Base-by-base conservation (phyloP, 305 asterid species). In the Plantago lanceolata region DNA sequence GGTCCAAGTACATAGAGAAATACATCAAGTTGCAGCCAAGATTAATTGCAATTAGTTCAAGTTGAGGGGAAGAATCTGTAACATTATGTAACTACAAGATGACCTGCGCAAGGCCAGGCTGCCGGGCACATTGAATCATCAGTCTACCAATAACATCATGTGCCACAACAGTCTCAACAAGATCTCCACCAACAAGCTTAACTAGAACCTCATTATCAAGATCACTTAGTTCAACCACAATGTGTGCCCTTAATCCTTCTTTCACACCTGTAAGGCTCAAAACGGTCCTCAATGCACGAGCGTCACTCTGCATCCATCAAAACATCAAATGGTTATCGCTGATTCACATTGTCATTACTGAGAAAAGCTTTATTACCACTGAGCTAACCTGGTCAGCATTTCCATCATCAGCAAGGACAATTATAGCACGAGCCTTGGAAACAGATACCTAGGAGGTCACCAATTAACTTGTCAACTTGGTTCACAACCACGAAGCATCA, bases 91-190 rank as follows among this genome's bases (percentile, higher is more conserved):
- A 62, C 48, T 37, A 66, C 61, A 44, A 75, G 72, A 69, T 73
- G 76, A 90, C 97, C 97, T 87, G 96, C n/a, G 96, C 97, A 66
- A 90, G 96, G 66, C 97, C 97, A 60, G 97, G 97, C 69, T 90
- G 97, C 31, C 96, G 84, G 73, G 96, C 97, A 81, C 96, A 90
- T 66, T 90, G 97, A 68, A 90, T 90, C 97, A 90, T 87, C 75
- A 90, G 78, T 65, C 97, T 80, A 71, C 97, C 97, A 71, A 87
- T 90, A 54, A 87, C 97, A 73, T 90, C 97, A 79, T 90, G 97
- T 0, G 97, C 97, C 45, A 90, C 97, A 66, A 90, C 96, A 66
- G 97, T 90, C 84, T 90, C 92, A 73, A 90, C 96, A 78, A 90
- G 95, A 75, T 85, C 84, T 55, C 94, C 96, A 6, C 97, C 97